Evolutionary conservation across 148 eudicot genomes (phyloP), one percentile per base, ranked within the genome.

Genomic region (Agrostemma githago): DNA sequence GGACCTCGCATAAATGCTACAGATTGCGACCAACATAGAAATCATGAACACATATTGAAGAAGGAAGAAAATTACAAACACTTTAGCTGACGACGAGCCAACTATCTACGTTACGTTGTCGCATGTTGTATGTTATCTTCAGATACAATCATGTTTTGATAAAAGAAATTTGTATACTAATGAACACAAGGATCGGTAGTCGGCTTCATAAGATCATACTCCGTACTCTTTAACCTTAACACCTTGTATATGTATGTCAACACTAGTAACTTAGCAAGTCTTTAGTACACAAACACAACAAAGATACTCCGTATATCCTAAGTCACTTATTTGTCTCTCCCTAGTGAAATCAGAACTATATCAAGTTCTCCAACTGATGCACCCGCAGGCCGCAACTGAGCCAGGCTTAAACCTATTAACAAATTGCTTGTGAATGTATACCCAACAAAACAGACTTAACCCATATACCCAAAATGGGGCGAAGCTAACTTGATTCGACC

Each of bases 1-100:
- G 80, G 76, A 60, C 77, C 72, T 58, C 68, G 21, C 42, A 59
- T 60, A 66, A 21, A 59, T 73, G 67, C 66, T 15, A 64, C 56
- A 41, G 56, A 54, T 70, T 7, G 61, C 34, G 72, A 70, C 72
- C 17, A 70, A 70, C 72, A 46, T 68, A 68, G 26, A 68, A 54
- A 68, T 34, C 57, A 42, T 68, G 71, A 68, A 34, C 57, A 46
- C 58, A 69, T 34, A 51, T 48, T 48, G 2, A 34, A 4, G 41
- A 34, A 41, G 51, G 39, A 68, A 44, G 63, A 37, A 51, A 70
- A 9, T 19, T 46, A 21, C 34, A 14, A 37, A 68, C 71, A 68
- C 16, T 68, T 68, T 46, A 46, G 57, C 56, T 46, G 58, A 68
- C 39, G 54, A 17, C 12, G 37, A 44, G 20, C 37, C 14, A 51